phyloP scores from a whole-genome alignment of 805 yeast species.

The Metschnikowia orientalis region DNA sequence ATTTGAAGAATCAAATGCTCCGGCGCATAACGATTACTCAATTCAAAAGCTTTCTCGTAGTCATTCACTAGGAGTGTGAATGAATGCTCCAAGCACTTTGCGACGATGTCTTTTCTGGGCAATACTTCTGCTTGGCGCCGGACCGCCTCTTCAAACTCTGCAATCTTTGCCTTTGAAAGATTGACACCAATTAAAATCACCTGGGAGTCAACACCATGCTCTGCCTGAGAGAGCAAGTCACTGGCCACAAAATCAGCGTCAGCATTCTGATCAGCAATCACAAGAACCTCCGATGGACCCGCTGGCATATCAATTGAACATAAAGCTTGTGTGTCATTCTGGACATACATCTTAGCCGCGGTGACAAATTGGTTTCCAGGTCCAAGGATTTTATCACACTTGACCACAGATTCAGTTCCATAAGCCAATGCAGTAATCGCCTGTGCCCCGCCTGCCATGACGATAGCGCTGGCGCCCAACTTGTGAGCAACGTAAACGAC shows the following conservation, averaged over 20 bases:
- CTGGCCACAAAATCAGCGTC: constrained; percentile 97
- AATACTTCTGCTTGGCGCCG: constrained; percentile 75
- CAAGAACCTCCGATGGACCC: constrained; percentile 97
- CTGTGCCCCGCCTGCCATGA: constrained; percentile 98
- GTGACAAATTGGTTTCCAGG: constrained; percentile 99
- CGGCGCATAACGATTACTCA: constrained; percentile 92
- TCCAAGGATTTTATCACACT: constrained; percentile 95
- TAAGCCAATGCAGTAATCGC: constrained; percentile 99
- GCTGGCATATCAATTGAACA: constrained; percentile 99
- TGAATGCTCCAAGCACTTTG: constrained; percentile 90
- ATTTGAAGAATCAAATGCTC: constrained; percentile 95
- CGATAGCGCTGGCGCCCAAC: constrained; percentile 85
- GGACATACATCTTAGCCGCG: constrained; percentile 97
- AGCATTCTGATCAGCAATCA: constrained; percentile 82
- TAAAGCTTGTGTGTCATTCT: constrained; percentile 90
- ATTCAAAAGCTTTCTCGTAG: constrained; percentile 75
- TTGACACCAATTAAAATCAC: constrained; percentile 85
- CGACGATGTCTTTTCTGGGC: constrained; percentile 90
- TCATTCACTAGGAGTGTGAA: constrained; percentile 66
- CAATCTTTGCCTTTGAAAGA: constrained; percentile 55
- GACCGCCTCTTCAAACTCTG: constrained; percentile 75
- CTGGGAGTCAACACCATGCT: constrained; percentile 98
- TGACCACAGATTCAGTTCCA: constrained; percentile 89
- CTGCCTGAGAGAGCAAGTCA: constrained; percentile 95
- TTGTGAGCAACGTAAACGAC: constrained; percentile 96